These are phyloP conservation scores for Secale cereale DNA, from an alignment of 176 grass and related monocot genomes.

Conservation along the genomic window DNA sequence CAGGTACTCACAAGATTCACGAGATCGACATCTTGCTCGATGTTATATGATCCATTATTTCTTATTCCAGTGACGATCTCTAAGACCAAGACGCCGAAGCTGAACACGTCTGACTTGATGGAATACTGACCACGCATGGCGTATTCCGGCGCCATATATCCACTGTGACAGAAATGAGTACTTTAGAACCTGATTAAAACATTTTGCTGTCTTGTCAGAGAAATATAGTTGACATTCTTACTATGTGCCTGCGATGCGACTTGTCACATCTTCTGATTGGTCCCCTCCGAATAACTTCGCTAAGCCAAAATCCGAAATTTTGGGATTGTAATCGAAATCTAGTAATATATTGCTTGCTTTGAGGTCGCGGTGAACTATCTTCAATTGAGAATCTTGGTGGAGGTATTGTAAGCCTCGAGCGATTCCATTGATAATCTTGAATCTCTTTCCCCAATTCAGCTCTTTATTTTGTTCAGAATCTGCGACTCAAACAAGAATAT, in stretches of 20 bases:
- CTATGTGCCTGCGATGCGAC: conserved; percentile 52
- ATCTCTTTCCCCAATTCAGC: conserved; percentile 43
- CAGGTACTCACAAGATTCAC: conserved; percentile 33
- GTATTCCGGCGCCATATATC: conserved; percentile 45
- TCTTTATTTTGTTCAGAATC: background rate
- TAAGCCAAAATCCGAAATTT: conserved; percentile 66
- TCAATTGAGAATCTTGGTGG: conserved; percentile 74
- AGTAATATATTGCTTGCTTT: conserved; percentile 30
- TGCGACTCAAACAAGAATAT: background rate
- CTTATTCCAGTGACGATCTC: conserved; percentile 58
- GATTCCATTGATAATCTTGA: conserved; percentile 39
- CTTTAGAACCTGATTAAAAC: background rate
- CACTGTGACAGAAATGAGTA: conserved; percentile 3
- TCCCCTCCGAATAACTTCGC: conserved; percentile 48
- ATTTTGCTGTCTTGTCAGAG: background rate
- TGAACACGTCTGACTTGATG: conserved; percentile 54
- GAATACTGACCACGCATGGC: conserved; percentile 60
- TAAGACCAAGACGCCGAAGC: conserved; percentile 56
- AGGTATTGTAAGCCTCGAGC: conserved; percentile 62
- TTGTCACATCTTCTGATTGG: conserved; percentile 34
- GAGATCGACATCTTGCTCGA: conserved; percentile 25
- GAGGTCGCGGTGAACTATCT: conserved; percentile 54
- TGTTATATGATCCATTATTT: conserved; percentile 10
- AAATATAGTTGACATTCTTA: conserved; percentile 24
- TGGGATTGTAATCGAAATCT: conserved; percentile 40